A percentile compares a stretch with the other conserved stretches of the same genome.
phyloP scores from a whole-genome alignment of 176 grass and related monocot species.

The Pharus latifolius region DNA sequence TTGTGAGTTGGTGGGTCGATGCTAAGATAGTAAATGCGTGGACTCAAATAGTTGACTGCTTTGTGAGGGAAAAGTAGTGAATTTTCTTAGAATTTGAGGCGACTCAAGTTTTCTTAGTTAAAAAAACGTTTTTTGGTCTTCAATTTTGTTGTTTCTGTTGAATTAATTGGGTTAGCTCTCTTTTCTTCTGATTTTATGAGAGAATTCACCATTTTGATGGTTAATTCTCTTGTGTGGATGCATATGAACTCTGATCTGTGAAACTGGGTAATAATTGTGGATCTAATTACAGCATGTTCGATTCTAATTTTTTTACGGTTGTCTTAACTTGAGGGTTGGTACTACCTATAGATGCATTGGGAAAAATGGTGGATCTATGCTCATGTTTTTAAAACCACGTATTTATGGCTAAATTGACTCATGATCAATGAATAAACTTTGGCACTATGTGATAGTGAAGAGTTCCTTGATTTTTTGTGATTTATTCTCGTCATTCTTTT shows the following conservation, averaged over 20 bases:
- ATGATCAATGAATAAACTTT: not conserved
- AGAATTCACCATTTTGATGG: not conserved
- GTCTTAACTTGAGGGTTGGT: not conserved
- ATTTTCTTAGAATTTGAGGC: slow-evolving; percentile 6
- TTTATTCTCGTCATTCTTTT: not conserved
- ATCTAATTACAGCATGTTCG: not conserved
- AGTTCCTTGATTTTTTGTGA: not conserved
- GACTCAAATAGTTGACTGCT: slow-evolving; percentile 11
- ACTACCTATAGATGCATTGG: not conserved
- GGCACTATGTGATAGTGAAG: not conserved
- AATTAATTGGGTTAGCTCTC: not conserved
- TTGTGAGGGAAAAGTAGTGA: not conserved
- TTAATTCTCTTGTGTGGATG: not conserved
- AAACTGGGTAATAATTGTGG: not conserved
- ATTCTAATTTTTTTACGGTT: not conserved
- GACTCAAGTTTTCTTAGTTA: not conserved
- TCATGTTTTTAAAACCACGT: not conserved
- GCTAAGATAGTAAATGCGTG: not conserved
- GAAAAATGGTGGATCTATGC: not conserved
- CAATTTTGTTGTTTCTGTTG: not conserved
- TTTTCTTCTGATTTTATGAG: not conserved
- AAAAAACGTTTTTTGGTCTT: not conserved
- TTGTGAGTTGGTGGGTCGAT: not conserved
- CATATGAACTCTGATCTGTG: not conserved
- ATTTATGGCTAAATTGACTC: not conserved